Conservation (phyloP, 805 yeast species). For the Ogataea pini region DNA sequence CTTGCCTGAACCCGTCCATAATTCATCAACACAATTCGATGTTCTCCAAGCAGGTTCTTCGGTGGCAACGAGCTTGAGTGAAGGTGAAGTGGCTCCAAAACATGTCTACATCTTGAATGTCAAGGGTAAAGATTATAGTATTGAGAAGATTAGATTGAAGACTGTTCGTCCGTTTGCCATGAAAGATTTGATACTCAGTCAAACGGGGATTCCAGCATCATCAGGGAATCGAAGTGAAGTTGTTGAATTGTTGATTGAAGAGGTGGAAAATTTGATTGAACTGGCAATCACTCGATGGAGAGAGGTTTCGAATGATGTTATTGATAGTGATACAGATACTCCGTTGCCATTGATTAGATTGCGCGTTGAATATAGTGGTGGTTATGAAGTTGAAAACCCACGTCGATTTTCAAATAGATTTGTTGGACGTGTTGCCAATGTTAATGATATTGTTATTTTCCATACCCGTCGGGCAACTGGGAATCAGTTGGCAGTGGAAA, state of each 20-base stretch:
- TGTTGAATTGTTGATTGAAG: slow-evolving; percentile 54
- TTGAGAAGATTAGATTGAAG: slow-evolving; percentile 63
- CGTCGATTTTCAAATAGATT: slow-evolving; percentile 85
- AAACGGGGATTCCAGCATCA: slow-evolving; percentile 59
- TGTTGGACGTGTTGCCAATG: slow-evolving; percentile 88
- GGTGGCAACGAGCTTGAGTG: slow-evolving; percentile 85
- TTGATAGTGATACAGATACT: slow-evolving; percentile 38
- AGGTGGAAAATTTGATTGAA: slow-evolving; percentile 67
- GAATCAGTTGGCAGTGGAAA: slow-evolving; percentile 16
- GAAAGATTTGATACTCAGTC: slow-evolving; percentile 59
- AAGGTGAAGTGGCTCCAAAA: slow-evolving; percentile 78
- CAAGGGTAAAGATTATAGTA: slow-evolving; percentile 52
- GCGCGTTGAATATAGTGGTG: slow-evolving; percentile 86
- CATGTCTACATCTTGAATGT: slow-evolving; percentile 71
- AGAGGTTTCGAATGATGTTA: slow-evolving; percentile 11
- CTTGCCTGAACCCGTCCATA: slow-evolving; percentile 63
- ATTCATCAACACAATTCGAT: slow-evolving; percentile 63
- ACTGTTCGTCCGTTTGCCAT: slow-evolving; percentile 83
- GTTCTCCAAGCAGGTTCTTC: slow-evolving; percentile 93
- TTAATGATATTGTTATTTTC: slow-evolving; percentile 79
- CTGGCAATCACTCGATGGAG: slow-evolving; percentile 56
- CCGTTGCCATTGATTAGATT: slow-evolving; percentile 83
- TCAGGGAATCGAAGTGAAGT: slow-evolving; percentile 61
- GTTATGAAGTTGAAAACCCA: slow-evolving; percentile 89
- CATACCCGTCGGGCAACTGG: slow-evolving; percentile 43